Evolutionary conservation across 1,284 basidiomycete genomes (phyloP).

Genomic region (Lignosus rhinocerotis): DNA sequence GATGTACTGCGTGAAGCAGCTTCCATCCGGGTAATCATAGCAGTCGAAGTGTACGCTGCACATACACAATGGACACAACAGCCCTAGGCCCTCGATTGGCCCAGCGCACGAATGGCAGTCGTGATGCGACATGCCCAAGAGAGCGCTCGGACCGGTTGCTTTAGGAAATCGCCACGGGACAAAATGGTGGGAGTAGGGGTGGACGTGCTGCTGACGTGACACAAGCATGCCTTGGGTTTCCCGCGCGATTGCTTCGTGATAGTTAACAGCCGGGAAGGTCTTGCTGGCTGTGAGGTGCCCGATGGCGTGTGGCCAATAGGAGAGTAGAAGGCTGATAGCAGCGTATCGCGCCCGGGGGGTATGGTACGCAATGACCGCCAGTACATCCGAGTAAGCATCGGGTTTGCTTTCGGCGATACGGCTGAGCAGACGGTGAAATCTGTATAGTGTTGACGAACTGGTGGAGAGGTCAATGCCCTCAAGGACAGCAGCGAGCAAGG

Average conservation of each 20-base stretch:
- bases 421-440: slow-evolving; percentile 58
- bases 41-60: slow-evolving; percentile 71
- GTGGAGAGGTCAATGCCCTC: slow-evolving; percentile 49
- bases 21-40: slow-evolving; percentile 69
- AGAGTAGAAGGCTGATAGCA: slow-evolving; percentile 57
- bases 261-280: slow-evolving; percentile 45
- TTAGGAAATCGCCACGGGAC: slow-evolving; percentile 61
- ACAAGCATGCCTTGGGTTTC: slow-evolving; percentile 17
- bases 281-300: slow-evolving; percentile 65
- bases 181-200: slow-evolving; percentile 61
- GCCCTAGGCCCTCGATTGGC: slow-evolving; percentile 56
- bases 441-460: slow-evolving; percentile 43
- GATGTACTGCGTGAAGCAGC: slow-evolving; percentile 53
- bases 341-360: slow-evolving; percentile 51
- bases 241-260: slow-evolving; percentile 27
- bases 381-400: slow-evolving; percentile 67
- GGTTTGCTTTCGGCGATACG: slow-evolving; percentile 61
- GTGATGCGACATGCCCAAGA: slow-evolving; percentile 40
- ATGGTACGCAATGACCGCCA: slow-evolving; percentile 71
- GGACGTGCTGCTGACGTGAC: slow-evolving; percentile 28
- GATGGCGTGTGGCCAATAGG: slow-evolving; percentile 65
- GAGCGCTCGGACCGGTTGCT: slow-evolving; percentile 30
- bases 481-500: slow-evolving; percentile 60
- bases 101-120: slow-evolving; percentile 57
- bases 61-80: slow-evolving; percentile 66